Base-by-base conservation (phyloP, 768 basidiomycete species). In the Gautieria morchelliformis region DNA sequence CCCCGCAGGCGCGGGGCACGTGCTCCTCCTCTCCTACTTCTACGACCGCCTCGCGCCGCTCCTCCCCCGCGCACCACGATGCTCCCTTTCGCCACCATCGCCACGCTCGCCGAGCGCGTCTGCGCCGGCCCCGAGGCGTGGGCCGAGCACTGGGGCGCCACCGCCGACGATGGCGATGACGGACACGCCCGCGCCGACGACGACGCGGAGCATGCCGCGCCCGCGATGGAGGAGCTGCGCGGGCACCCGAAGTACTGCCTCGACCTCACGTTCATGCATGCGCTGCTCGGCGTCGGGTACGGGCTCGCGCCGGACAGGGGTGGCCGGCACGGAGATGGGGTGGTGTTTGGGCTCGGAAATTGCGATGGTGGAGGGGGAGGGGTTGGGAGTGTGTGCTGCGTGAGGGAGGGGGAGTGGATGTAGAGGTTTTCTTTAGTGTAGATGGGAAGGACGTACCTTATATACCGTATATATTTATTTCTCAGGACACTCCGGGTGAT, bases 11-110 rank as follows among this genome's bases (percentile, higher is more conserved):
- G 85, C n/a, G n/a, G n/a, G n/a, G n/a, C n/a, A 84, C 65, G 78
- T 95, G 60, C 80, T 95, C 27, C 81, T 95, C n/a, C 78, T 99
- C 1, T 96, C 93, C 22, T 99, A 98, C 78, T 99, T 98, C 74
- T 96, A 93, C 73, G 96, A 98, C 75, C 89, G 96, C 39, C 77
- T 95, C 58, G 71, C 77, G 27, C 95, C 93, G 0, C 80, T 99
- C 59, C 72, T 93, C 50, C 70, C 42, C 6, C 52, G 64, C 2
- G 56, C 66, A 35, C 51, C 62, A 49, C 64, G 30, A 60, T 52
- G 20, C 59, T 84, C 45, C 76, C 75, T 0, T 72, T 93, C 11
- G 72, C 78, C 41, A 77, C 77, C n/a, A 71, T 94, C 65, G 78
- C 80, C 4, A 64, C 70, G 1, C 76, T 89, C 39, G 92, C 93